Evolutionary conservation across 495 filamentous ascomycete species (phyloP), one percentile per base, ranked within the genome.

Genomic region (Lasiosphaeris hirsuta): DNA sequence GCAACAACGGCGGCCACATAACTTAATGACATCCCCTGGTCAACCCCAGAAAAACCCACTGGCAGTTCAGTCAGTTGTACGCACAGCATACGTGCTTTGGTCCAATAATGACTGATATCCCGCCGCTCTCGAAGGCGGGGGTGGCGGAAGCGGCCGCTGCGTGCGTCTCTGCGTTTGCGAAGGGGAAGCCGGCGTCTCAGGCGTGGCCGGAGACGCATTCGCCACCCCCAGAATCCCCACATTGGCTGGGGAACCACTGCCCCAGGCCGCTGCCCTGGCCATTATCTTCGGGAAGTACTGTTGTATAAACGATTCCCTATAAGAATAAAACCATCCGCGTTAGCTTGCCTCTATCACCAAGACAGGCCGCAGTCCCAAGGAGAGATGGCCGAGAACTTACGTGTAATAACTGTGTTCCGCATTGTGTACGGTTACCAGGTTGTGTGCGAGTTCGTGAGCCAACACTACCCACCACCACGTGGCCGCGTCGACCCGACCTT

Each of bases 401-500:
- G 87, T 91, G 64, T 95, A 97, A 67, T 85, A 97, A 57, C 84
- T 87, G 64, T 98, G 94, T 44, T 89, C 84, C 15, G 88, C 78
- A 66, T 86, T 88, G 72, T 96, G 92, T 51, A 84, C 83, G 17
- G 72, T 74, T 10, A 96, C 89, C 35, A 98, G 69, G 66, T 97
- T 97, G 71, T 98, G 94, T 46, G 95, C 92, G 62, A 98, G 69
- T 73, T 98, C 94, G 71, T 98, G 94, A 46, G 90, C 92, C 57
- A 96, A 65, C 11, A 89, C 88, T 44, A 96, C 86, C 82, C 86
- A 96, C 94, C 94, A 98, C 75, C 92, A 96, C 7, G 87, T 81
- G 37, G 86, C 68, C 1, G 92, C 90, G 39, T 92, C 84, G 5
- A 78, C 78, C 67, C 68, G 81, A 44, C 74, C 79, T 43, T 76